Evolutionary conservation across 2,329 filamentous ascomycete genomes (phyloP), one percentile per base, ranked within the genome.

Genomic region (Nemania abortiva): DNA sequence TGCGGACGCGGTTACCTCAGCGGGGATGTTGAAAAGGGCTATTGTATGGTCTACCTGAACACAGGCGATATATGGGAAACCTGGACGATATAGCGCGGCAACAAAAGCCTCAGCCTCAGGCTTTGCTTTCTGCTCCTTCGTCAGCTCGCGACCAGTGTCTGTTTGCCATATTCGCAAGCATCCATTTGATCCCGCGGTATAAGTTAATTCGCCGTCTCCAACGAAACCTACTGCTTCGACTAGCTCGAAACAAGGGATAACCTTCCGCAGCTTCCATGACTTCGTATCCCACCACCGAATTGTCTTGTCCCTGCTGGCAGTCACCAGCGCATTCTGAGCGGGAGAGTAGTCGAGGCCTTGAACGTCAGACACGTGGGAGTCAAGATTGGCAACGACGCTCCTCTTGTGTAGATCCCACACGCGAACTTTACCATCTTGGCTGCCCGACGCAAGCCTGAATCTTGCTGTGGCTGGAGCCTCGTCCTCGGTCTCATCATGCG

Each of bases 291-390:
- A 99, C 80, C 97, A 87, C 70, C 96, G 96, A 63, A 96, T 88
- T 0, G 96, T 98, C 83, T 97, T 97, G 82, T 99, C 96, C 82
- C 96, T 89, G 78, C 94, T 92, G 22, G 90, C 94, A 5, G 94
- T 96, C 1, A 99, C 86, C 34, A 99, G 83, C 5, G 90, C 84
- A 76, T 95, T 90, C 76, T 94, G 89, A 63, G 90, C 83, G 0
- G 89, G 80, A 5, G 92, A 96, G 79, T 92, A 99, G 74, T 96
- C 92, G 58, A 99, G 80, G 61, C 90, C 90, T 74, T 94, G 91
- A n/a, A 99, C 93, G 73, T 98, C 93, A 10, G 96, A 98, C 24
- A 97, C 94, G 78, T 99, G 97, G 0, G 94, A 96, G 69, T 98
- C 94, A 37, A 97, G 84, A 20, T 90, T 90, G 22, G 93, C 92